phyloP scores from a whole-genome alignment of 208 protist species.

The Leishmania aethiopica region DNA sequence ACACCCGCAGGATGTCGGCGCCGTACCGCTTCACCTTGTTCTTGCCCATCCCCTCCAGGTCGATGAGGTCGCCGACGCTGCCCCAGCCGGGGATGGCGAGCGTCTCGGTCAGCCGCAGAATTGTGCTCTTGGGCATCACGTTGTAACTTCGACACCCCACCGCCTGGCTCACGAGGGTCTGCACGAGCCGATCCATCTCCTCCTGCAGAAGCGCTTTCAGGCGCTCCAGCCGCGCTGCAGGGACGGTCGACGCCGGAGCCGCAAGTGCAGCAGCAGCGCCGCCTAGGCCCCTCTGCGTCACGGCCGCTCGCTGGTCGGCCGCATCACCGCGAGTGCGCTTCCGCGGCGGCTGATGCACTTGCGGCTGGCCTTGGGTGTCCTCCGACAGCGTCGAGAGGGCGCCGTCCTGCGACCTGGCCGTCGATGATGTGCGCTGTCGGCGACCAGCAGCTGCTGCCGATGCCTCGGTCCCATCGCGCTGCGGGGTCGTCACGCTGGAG shows the following conservation, averaged over 20 bases:
- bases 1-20: constrained; percentile 70
- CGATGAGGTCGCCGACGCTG: constrained; percentile 63
- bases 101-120: constrained; percentile 74
- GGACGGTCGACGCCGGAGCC: constrained; percentile 33
- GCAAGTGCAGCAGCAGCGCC: background rate
- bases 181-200: constrained; percentile 75
- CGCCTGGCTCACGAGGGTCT: constrained; percentile 68
- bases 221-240: constrained; percentile 50
- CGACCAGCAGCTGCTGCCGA: background rate
- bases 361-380: background rate
- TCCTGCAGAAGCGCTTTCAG: constrained; percentile 53
- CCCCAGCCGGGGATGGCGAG: constrained; percentile 69
- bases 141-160: constrained; percentile 85
- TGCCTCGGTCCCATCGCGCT: background rate
- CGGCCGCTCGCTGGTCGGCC: background rate
- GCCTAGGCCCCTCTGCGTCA: background rate
- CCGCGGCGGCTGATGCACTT: background rate
- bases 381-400: background rate
- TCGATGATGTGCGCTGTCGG: background rate
- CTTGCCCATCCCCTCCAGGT: constrained; percentile 88
- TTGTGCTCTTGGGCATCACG: constrained; percentile 84
- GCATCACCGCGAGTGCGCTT: constrained; percentile 28
- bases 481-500: constrained; percentile 14
- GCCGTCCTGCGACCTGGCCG: background rate
- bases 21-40: constrained; percentile 90